These are phyloP conservation scores for Musa troglodytarum DNA, from an alignment of 176 grass and related monocot genomes.

Conservation along the genomic window DNA sequence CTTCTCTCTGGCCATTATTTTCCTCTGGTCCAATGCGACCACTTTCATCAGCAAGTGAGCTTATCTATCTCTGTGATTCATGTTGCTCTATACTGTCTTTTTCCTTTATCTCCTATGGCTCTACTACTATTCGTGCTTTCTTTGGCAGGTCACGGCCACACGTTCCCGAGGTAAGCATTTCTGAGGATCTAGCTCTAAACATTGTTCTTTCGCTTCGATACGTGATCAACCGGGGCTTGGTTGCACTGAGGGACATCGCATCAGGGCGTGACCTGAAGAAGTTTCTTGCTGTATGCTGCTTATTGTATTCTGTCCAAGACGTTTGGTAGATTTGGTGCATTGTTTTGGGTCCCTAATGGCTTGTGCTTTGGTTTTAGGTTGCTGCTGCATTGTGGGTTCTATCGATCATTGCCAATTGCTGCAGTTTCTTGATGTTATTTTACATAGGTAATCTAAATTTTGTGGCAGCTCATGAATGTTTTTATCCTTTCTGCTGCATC, in stretches of 20 bases:
- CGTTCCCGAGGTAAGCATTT: slow-evolving; percentile 57
- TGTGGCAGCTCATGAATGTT: not conserved
- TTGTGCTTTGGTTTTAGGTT: slow-evolving; percentile 25
- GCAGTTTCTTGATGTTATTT: slow-evolving; percentile 54
- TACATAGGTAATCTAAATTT: slow-evolving; percentile 45
- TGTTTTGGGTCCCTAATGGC: not conserved
- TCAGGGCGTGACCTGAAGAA: slow-evolving; percentile 52
- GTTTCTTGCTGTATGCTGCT: slow-evolving; percentile 46
- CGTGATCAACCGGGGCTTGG: slow-evolving; percentile 48
- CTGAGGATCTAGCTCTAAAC: slow-evolving; percentile 59
- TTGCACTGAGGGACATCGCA: slow-evolving; percentile 41
- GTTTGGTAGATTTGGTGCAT: not conserved
- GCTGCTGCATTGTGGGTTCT: slow-evolving; percentile 55
- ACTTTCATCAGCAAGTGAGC: slow-evolving; percentile 60
- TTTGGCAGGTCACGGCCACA: slow-evolving; percentile 33
- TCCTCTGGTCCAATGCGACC: slow-evolving; percentile 60
- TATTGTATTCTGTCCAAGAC: not conserved
- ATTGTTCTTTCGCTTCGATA: slow-evolving; percentile 30
- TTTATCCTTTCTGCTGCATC: not conserved
- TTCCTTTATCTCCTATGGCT: not conserved
- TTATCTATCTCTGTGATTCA: too few species aligned
- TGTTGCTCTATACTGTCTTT: too few species aligned
- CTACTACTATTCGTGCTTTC: not conserved
- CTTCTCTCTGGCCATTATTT: slow-evolving; percentile 30
- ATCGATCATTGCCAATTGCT: slow-evolving; percentile 50